These are phyloP conservation scores for Striga hermonthica DNA, from an alignment of 305 asterid species.

Conservation along the genomic window DNA sequence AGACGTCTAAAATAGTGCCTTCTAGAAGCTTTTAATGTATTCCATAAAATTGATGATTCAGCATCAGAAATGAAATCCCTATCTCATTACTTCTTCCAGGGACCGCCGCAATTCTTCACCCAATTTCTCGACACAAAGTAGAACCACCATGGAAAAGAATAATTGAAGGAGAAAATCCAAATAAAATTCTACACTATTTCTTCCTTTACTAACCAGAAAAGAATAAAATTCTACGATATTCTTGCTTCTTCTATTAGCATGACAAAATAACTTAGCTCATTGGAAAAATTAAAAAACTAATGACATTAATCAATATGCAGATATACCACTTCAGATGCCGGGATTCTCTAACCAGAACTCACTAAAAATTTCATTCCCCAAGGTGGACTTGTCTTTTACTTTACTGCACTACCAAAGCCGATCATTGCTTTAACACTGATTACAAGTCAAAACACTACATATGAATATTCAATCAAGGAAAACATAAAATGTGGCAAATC, in stretches of 20 bases:
- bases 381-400: not conserved
- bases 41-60: not conserved
- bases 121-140: not conserved
- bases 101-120: not conserved
- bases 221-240: constrained; percentile 2
- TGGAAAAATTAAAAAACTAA: constrained; percentile 14
- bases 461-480: constrained; percentile 18
- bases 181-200: not conserved
- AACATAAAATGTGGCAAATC: constrained; percentile 6
- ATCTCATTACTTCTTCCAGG: not conserved
- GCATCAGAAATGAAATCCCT: constrained; percentile 4
- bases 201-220: not conserved
- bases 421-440: constrained; percentile 2
- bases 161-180: not conserved
- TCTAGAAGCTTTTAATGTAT: not conserved
- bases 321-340: constrained; percentile 13
- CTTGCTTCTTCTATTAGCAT: constrained; percentile 3
- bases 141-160: not conserved
- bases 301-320: constrained; percentile 2
- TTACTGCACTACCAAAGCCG: not conserved
- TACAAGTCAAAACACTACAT: constrained; percentile 13
- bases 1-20: constrained; percentile 2
- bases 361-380: constrained; percentile 2
- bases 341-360: not conserved
- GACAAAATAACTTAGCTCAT: constrained; percentile 21